Base-by-base conservation (phyloP, 805 yeast species). In the Starmera quercuum region DNA sequence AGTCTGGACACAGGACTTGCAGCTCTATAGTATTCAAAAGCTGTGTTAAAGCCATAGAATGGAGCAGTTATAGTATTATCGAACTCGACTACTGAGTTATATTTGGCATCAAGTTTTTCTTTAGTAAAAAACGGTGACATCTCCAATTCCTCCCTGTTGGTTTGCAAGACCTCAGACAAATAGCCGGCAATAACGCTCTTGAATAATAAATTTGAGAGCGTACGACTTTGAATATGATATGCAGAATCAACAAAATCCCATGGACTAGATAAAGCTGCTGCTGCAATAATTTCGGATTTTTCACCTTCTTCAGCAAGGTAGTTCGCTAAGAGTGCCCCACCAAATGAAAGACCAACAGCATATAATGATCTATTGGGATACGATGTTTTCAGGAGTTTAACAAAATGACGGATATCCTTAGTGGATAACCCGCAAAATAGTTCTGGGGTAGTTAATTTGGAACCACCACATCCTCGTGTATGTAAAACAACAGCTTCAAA, bases 381-480 rank as follows among this genome's bases (percentile, higher is more conserved):
- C 34, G 64, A 64, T 24, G 50, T 45, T 40, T 66, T 63, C 31
- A 80, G 61, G 37, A 64, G 58, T 33, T 68, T 64, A 33, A 82
- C 58, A 36, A 77, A 65, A 48, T 71, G 74, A 41, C 84, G 64
- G 34, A 83, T 52, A 51, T 83, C 94, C 40, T 69, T 74, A 6
- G 88, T 82, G 58, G 80, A 74, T 32, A 78, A 61, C 0, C 79
- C 94, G 33, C 76, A 66, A 54, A 76, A 81, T 17, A 82, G 51
- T 42, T 73, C 71, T 6, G 84, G 84, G 7, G 83, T 73, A 2
- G 85, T 71, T 37, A 82, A 64, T 40, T 78, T 78, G 16, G 85
- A 78, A 49, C 84, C 68, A 21, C 85, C 80, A 56, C 90, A 82
- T 4, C 94, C 94, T 49, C 94, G 64, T 13, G 83, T 67, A 51